These are phyloP conservation scores for Fermentozyma sake DNA, from an alignment of 1,139 yeast species.

Conservation along the genomic window DNA sequence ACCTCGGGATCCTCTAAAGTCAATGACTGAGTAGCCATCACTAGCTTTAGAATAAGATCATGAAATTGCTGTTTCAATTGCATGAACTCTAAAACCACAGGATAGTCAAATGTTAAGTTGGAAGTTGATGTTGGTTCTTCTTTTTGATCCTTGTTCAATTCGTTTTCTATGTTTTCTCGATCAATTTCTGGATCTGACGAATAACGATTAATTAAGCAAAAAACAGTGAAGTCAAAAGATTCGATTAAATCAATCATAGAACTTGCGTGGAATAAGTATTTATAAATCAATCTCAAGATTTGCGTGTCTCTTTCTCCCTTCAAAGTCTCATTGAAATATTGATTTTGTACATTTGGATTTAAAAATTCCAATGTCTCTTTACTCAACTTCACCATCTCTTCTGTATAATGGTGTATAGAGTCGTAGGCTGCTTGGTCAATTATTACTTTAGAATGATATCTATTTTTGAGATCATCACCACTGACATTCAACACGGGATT, in stretches of 20 bases:
- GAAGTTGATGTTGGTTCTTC: conserved; percentile 6
- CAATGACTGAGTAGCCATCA: conserved; percentile 66
- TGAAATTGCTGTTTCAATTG: conserved; percentile 73
- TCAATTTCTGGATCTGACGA: conserved; percentile 19
- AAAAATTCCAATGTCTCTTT: conserved; percentile 39
- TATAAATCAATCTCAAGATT: conserved; percentile 49
- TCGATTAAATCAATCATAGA: conserved; percentile 51
- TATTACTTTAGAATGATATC: conserved; percentile 42
- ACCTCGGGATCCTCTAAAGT: conserved; percentile 74
- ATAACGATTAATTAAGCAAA: conserved; percentile 35
- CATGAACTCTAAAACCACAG: conserved; percentile 68
- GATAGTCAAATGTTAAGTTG: conserved; percentile 48
- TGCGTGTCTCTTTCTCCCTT: conserved; percentile 50
- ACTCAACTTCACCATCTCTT: conserved; percentile 35
- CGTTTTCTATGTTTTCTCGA: conserved; percentile 9
- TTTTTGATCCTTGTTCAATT: conserved; percentile 2
- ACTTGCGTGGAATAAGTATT: conserved; percentile 46
- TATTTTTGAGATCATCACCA: conserved; percentile 43
- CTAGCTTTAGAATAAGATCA: conserved; percentile 53
- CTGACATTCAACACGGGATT: conserved; percentile 39
- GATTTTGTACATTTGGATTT: conserved; percentile 30
- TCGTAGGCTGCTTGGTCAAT: conserved; percentile 48
- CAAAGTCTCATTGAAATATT: conserved; percentile 28
- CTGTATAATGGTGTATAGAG: conserved; percentile 29
- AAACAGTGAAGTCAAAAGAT: conserved; percentile 60